A percentile compares a stretch with the other conserved stretches of the same genome.
Evolutionary conservation across 305 asterid genomes (phyloP).

Genomic region (Ruellia speciosa): DNA sequence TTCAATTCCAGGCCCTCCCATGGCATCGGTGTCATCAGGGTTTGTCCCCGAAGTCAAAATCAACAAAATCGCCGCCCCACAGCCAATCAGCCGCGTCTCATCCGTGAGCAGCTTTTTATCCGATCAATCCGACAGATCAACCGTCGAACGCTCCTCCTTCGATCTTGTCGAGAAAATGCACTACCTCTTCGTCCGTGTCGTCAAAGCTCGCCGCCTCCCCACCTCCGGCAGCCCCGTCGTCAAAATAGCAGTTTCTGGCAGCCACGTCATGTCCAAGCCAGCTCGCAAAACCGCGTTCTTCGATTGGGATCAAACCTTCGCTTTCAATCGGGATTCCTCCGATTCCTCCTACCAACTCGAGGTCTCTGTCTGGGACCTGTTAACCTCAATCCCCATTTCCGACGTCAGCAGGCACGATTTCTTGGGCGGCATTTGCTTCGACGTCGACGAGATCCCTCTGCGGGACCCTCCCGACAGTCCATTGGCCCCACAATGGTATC

Average conservation of each 20-base stretch:
- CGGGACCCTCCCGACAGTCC: slow-evolving; percentile 90
- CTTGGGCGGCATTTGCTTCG: slow-evolving; percentile 82
- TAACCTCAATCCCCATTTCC: slow-evolving; percentile 10
- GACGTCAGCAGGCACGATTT: slow-evolving; percentile 52
- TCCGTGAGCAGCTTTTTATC: slow-evolving; percentile 66
- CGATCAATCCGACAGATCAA: slow-evolving; percentile 47
- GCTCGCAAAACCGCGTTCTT: slow-evolving; percentile 54
- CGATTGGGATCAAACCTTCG: slow-evolving; percentile 84
- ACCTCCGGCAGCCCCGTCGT: slow-evolving; percentile 62
- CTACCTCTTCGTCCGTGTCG: slow-evolving; percentile 67
- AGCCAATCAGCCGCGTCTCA: slow-evolving; percentile 59
- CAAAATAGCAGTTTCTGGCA: slow-evolving; percentile 53
- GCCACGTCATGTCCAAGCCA: slow-evolving; percentile 58
- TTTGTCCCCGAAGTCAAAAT: slow-evolving; percentile 35
- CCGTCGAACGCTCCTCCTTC: slow-evolving; percentile 56
- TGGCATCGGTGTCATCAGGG: slow-evolving; percentile 25
- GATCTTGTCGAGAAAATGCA: slow-evolving; percentile 87
- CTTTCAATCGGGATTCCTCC: slow-evolving; percentile 48
- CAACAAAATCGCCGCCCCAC: slow-evolving; percentile 36
- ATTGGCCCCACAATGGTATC: slow-evolving; percentile 82
- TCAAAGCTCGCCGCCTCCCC: slow-evolving; percentile 69
- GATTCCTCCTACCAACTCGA: slow-evolving; percentile 66
- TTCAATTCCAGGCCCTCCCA: slow-evolving; percentile 16
- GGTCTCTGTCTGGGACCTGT: slow-evolving; percentile 71
- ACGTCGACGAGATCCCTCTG: slow-evolving; percentile 70